A percentile compares a stretch with the other conserved stretches of the same genome.
Evolutionary conservation across 73 alveolate genomes (phyloP).

Genomic region (Tetrahymena malaccensis): DNA sequence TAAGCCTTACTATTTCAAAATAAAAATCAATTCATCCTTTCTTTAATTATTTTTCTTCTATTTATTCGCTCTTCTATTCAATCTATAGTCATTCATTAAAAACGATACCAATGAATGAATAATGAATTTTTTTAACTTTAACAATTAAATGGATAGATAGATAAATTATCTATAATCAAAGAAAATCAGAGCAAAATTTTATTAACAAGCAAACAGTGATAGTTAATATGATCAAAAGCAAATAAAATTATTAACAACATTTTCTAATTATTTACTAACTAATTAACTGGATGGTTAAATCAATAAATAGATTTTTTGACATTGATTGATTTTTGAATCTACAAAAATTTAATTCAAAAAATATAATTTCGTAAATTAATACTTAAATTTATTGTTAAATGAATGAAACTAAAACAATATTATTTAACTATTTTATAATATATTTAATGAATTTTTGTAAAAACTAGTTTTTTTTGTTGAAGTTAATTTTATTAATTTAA

Average conservation of each 20-base stretch:
- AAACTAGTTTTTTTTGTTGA: too few relatives aligned
- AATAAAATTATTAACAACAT: neutral
- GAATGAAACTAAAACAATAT: neutral
- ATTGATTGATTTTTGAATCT: neutral
- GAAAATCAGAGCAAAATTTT: neutral
- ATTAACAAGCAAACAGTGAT: neutral
- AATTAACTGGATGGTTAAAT: neutral
- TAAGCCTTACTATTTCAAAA: neutral
- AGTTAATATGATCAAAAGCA: neutral
- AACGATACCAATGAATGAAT: neutral
- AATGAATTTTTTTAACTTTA: neutral
- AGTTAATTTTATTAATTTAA: too few relatives aligned
- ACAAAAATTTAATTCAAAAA: neutral
- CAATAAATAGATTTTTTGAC: neutral
- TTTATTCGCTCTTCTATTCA: neutral
- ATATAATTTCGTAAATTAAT: neutral
- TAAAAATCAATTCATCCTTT: neutral
- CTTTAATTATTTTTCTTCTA: neutral
- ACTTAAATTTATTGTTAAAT: too few relatives aligned
- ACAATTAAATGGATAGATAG: neutral
- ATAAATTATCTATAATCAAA: neutral
- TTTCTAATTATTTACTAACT: neutral
- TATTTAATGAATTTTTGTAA: too few relatives aligned
- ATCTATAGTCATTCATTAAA: neutral
- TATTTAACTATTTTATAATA: too few relatives aligned